Evolutionary conservation across 2,329 filamentous ascomycete species (phyloP), one percentile per base, ranked within the genome.

Genomic region (Trichoderma simmonsii): DNA sequence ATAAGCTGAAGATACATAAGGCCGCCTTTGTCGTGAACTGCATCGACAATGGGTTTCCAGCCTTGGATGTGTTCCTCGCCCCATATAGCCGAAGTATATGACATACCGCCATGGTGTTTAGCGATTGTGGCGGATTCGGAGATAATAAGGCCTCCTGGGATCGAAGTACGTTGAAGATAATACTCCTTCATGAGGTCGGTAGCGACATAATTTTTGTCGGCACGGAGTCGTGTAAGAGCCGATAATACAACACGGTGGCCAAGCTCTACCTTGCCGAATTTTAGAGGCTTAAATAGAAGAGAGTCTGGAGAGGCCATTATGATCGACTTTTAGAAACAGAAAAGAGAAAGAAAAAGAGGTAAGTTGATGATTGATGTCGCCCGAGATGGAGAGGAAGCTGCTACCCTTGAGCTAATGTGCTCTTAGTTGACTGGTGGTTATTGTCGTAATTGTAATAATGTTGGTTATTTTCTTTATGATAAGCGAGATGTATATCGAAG

Each of bases 1-100:
- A 89, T 92, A 0, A 93, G 82, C 77, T 93, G 91, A 2, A 67
- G 64, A 43, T 67, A 67, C 24, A 59, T 67, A 2, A 26, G 24
- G 24, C 26, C 18, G 9, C 51, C 64, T 30, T 43, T 67, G 14
- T 43, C 21, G 24, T 59, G 64, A 6, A 67, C 24, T 4, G 51
- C 64, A 3, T 67, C 32, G 9, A 59, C 64, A 11, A 67, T 67
- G 3, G 51, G 51, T 28, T 59, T 67, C 64, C 64, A 67, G 30
- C 63, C 64, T 36, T 67, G 51, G n/a, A 67, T 8, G 34, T 67
- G 64, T 18, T 59, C 51, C 18, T 67, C 64, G 18, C 64, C 64
- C 64, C 51, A 67, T 15, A 67, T 59, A 36, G 64, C 64, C 2
- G 64, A 67, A 28, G 64, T 67, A 4, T 67, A 57, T 6, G 80